phyloP scores from a whole-genome alignment of 169 alveolate genomes.

The Toxoplasma gondii region DNA sequence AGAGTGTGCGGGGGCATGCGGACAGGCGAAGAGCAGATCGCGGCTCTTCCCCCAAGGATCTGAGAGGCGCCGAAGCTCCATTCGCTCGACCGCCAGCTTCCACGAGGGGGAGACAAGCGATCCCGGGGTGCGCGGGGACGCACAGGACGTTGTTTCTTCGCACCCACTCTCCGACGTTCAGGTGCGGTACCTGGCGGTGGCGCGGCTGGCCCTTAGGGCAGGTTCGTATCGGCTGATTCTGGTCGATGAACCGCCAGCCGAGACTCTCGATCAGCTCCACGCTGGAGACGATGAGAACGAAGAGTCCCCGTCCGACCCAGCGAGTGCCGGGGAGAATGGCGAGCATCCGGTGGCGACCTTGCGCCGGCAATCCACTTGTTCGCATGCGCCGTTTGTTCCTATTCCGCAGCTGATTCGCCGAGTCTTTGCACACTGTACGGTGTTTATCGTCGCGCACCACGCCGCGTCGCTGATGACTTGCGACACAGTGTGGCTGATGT shows the following conservation, averaged over 20 bases:
- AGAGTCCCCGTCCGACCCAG: neutral
- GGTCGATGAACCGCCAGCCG: slow-evolving; percentile 79
- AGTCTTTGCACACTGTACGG: slow-evolving; percentile 39
- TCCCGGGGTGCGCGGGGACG: neutral
- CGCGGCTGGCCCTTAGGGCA: slow-evolving; percentile 68
- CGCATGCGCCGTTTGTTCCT: neutral
- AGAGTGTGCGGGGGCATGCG: neutral
- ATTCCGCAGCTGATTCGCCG: slow-evolving; percentile 38
- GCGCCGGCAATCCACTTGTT: neutral
- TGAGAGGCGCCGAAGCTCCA: neutral
- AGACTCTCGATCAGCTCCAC: slow-evolving; percentile 56
- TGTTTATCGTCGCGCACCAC: slow-evolving; percentile 60
- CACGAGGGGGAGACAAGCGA: neutral
- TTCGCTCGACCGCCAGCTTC: neutral
- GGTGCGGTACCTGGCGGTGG: slow-evolving; percentile 71
- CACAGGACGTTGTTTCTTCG: neutral
- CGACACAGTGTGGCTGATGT: slow-evolving; percentile 53
- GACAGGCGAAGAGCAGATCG: neutral
- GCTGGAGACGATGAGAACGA: neutral
- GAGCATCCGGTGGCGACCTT: neutral
- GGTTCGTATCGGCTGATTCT: slow-evolving; percentile 70
- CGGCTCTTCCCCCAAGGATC: neutral
- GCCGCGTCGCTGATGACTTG: slow-evolving; percentile 44
- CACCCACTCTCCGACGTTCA: slow-evolving; percentile 62
- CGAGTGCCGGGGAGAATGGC: neutral